These are phyloP conservation scores for Mariannaea elegans DNA, from an alignment of 2,329 filamentous ascomycete species.

Conservation along the genomic window DNA sequence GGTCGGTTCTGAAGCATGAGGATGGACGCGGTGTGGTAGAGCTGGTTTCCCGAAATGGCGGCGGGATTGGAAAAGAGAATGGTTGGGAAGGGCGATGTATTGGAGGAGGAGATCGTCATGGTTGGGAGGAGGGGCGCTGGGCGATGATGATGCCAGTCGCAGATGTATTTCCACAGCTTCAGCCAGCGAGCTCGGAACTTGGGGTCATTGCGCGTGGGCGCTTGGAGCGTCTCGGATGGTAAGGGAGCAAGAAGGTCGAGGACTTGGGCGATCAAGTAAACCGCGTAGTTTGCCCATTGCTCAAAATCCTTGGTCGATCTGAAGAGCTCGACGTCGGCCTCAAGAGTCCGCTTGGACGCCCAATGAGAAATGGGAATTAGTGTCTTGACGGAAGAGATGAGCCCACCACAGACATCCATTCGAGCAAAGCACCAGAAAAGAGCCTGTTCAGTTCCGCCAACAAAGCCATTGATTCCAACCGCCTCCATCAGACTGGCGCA, in stretches of 20 bases:
- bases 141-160: constrained; percentile 51
- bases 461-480: constrained; percentile 60
- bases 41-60: constrained; percentile 63
- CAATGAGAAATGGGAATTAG: constrained; percentile 58
- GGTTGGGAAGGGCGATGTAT: constrained; percentile 58
- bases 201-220: constrained; percentile 32
- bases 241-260: constrained; percentile 48
- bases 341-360: constrained; percentile 47
- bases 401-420: constrained; percentile 63
- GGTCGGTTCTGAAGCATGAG: constrained; percentile 60
- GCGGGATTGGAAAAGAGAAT: constrained; percentile 61
- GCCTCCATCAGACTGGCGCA: constrained; percentile 61
- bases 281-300: constrained; percentile 60
- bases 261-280: constrained; percentile 57
- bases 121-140: constrained; percentile 49
- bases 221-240: constrained; percentile 24
- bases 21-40: constrained; percentile 63
- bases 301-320: constrained; percentile 48
- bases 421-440: constrained; percentile 65
- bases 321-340: constrained; percentile 47
- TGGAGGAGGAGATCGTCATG: constrained; percentile 46
- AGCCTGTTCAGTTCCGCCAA: constrained; percentile 58
- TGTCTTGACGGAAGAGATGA: constrained; percentile 60
- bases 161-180: constrained; percentile 49
- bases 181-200: constrained; percentile 46